Evolutionary conservation across 129 eudicot species (phyloP).

Genomic region (Arctium lappa): DNA sequence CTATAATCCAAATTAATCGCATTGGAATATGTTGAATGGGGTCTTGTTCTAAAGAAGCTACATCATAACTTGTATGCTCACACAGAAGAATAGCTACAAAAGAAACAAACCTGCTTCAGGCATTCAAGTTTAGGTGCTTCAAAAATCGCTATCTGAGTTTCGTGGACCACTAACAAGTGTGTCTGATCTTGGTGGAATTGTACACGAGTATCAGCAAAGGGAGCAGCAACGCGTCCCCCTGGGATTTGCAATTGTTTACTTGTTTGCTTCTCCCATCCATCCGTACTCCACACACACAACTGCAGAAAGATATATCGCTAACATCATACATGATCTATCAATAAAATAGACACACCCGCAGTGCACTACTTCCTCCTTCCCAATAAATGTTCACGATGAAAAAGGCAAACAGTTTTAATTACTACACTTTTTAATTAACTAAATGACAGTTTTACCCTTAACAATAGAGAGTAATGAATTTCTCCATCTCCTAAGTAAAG

Average conservation of each 20-base stretch:
- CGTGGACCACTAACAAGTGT: conserved; percentile 70
- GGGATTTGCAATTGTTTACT: conserved; percentile 67
- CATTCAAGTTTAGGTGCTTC: conserved; percentile 76
- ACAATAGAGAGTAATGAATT: no score
- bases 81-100: background rate
- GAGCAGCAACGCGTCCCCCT: conserved; percentile 57
- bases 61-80: background rate
- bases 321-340: background rate
- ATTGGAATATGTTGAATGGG: no score
- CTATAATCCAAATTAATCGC: no score
- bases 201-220: conserved; percentile 76
- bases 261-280: conserved; percentile 72
- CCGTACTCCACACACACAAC: conserved; percentile 83
- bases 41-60: no score
- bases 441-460: background rate
- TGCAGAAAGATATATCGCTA: conserved; percentile 29
- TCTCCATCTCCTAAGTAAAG: no score
- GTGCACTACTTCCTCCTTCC: no score
- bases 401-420: background rate
- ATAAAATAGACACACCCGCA: background rate
- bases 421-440: background rate
- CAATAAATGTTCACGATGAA: background rate
- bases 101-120: conserved; percentile 59
- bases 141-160: conserved; percentile 79
- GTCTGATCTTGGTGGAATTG: conserved; percentile 86